Evolutionary conservation across 192 early-diverging fungal species (phyloP).

Genomic region (Borealophlyctis nickersoniae): DNA sequence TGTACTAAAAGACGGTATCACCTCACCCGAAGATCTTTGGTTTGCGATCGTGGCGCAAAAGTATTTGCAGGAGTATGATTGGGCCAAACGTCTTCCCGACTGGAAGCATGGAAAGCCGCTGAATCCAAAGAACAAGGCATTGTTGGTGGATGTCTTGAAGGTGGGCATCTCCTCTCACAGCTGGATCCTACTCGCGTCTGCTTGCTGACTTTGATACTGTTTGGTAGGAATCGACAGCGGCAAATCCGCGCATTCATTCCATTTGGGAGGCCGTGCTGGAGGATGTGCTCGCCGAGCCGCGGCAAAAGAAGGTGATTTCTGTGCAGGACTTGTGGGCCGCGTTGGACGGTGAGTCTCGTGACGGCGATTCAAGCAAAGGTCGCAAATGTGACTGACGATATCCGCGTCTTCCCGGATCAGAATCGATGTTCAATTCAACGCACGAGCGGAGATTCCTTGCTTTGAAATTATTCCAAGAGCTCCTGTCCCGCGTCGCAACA

Average conservation of each 20-base stretch:
- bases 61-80: slow-evolving; percentile 17
- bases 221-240: slow-evolving; percentile 12
- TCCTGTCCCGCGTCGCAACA: slow-evolving; percentile 51
- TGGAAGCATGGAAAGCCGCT: slow-evolving; percentile 30
- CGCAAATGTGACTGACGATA: not conserved
- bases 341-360: slow-evolving; percentile 60
- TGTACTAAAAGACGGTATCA: slow-evolving; percentile 33
- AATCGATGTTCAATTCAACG: slow-evolving; percentile 69
- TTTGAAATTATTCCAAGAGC: slow-evolving; percentile 75
- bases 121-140: slow-evolving; percentile 26
- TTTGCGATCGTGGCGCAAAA: slow-evolving; percentile 35
- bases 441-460: slow-evolving; percentile 90
- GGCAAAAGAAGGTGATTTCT: slow-evolving; percentile 4
- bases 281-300: slow-evolving; percentile 7
- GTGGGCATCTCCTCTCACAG: not conserved
- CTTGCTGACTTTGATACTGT: not conserved
- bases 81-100: slow-evolving; percentile 16
- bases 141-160: slow-evolving; percentile 37
- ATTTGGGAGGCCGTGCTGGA: slow-evolving; percentile 54
- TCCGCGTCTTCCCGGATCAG: slow-evolving; percentile 31
- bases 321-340: slow-evolving; percentile 73
- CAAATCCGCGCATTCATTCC: slow-evolving; percentile 70
- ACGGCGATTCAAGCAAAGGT: slow-evolving; percentile 4
- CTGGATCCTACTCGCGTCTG: not conserved
- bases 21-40: slow-evolving; percentile 45